Evolutionary conservation across 106 monocot genomes (phyloP).

Genomic region (Narthecium ossifragum): DNA sequence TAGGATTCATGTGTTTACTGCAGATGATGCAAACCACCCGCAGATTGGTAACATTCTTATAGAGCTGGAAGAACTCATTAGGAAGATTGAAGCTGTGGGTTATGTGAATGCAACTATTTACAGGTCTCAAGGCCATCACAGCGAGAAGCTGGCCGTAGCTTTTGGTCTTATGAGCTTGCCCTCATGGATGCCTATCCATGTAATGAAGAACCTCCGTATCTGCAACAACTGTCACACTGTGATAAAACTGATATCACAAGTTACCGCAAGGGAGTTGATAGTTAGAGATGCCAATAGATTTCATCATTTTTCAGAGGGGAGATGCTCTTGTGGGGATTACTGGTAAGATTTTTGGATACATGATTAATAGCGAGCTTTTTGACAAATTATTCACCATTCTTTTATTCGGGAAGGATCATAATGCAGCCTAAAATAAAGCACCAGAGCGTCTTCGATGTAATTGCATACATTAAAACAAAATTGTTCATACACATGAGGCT

Average conservation of each 20-base stretch:
- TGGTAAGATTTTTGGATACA: too few species aligned
- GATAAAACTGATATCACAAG: conserved; percentile 51
- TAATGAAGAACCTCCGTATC: conserved; percentile 85
- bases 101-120: conserved; percentile 20
- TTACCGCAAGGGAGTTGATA: conserved; percentile 46
- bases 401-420: too few species aligned
- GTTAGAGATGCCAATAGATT: conserved; percentile 68
- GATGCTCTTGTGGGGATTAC: conserved; percentile 68
- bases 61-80: conserved; percentile 32
- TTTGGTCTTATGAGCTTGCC: conserved; percentile 69
- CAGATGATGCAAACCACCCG: conserved; percentile 58
- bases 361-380: too few species aligned
- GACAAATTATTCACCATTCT: too few species aligned
- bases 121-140: conserved; percentile 38
- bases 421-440: too few species aligned
- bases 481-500: too few species aligned
- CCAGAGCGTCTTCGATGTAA: too few species aligned
- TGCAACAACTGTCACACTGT: conserved; percentile 61
- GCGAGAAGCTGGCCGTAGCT: conserved; percentile 74
- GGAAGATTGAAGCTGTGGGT: conserved; percentile 38
- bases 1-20: conserved; percentile 62
- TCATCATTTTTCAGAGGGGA: conserved; percentile 68
- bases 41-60: conserved; percentile 43
- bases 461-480: too few species aligned
- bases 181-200: conserved; percentile 48